Conservation (phyloP, 2,329 filamentous ascomycete species). For the Albifimbria verrucaria region DNA sequence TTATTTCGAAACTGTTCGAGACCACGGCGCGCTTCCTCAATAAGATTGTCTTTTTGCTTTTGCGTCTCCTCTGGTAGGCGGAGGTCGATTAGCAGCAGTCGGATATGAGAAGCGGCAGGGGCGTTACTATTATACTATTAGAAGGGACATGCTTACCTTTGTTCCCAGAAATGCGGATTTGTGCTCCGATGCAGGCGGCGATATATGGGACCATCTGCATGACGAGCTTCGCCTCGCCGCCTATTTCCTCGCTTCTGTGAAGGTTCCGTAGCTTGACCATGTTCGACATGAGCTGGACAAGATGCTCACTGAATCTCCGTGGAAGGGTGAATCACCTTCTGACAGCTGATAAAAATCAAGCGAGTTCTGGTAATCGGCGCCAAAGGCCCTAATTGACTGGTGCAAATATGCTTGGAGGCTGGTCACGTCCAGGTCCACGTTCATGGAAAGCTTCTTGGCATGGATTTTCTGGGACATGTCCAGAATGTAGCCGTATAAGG, state of each 20-base stretch:
- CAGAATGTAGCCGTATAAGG: background rate
- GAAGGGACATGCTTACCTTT: background rate
- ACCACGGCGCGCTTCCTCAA: constrained; percentile 2
- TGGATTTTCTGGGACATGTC: constrained; percentile 4
- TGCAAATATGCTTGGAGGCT: constrained; percentile 6
- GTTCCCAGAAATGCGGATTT: background rate
- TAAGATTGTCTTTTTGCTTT: background rate
- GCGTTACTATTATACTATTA: too few species aligned
- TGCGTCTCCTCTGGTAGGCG: background rate
- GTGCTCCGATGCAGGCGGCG: constrained; percentile 7
- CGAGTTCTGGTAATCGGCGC: background rate
- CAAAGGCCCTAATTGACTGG: constrained; percentile 1
- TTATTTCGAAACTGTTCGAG: constrained; percentile 3
- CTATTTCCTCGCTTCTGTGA: background rate
- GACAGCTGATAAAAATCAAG: constrained; percentile 7
- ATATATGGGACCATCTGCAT: constrained; percentile 5
- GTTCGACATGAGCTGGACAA: background rate
- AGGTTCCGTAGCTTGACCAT: background rate
- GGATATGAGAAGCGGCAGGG: too few species aligned
- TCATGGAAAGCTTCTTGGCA: background rate
- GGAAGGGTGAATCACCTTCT: constrained; percentile 1
- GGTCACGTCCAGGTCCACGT: constrained; percentile 2
- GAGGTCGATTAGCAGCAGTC: too few species aligned
- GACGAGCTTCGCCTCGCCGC: constrained; percentile 1
- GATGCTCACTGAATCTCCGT: constrained; percentile 5